phyloP scores from a whole-genome alignment of 495 filamentous ascomycete species.

The Hypoxylon lienhwacheense region DNA sequence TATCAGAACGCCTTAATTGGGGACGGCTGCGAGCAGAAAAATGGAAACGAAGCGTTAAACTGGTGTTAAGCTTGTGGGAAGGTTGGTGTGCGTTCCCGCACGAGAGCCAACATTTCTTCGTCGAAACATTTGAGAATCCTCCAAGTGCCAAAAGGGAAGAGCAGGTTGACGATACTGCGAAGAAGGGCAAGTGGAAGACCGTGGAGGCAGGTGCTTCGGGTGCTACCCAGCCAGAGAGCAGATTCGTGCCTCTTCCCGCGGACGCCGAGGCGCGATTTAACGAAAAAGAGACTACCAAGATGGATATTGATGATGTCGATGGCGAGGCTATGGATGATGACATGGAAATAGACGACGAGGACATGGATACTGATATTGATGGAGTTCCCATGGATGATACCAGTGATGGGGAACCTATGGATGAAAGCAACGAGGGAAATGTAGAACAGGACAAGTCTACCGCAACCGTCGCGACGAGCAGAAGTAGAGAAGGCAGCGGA shows the following conservation, averaged over 20 bases:
- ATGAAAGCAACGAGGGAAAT: conserved; percentile 43
- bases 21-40: conserved; percentile 84
- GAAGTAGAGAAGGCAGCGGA: conserved; percentile 37
- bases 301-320: conserved; percentile 41
- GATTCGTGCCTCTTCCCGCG: conserved; percentile 41
- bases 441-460: conserved; percentile 27
- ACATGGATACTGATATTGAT: conserved; percentile 52
- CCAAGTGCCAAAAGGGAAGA: conserved; percentile 60
- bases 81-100: conserved; percentile 85
- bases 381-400: conserved; percentile 52
- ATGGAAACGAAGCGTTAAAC: conserved; percentile 80
- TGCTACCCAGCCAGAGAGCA: conserved; percentile 39
- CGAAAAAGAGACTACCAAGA: conserved; percentile 22
- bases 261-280: conserved; percentile 15
- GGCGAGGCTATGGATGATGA: conserved; percentile 55
- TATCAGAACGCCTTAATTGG: conserved; percentile 78
- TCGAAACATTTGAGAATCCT: conserved; percentile 71
- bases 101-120: conserved; percentile 72
- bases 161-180: conserved; percentile 51
- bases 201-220: conserved; percentile 56
- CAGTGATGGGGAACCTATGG: conserved; percentile 40
- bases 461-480: conserved; percentile 25
- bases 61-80: conserved; percentile 81
- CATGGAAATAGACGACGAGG: conserved; percentile 53
- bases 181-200: conserved; percentile 71